Conservation (phyloP, 306 rosid species). For the Quercus mongolica region DNA sequence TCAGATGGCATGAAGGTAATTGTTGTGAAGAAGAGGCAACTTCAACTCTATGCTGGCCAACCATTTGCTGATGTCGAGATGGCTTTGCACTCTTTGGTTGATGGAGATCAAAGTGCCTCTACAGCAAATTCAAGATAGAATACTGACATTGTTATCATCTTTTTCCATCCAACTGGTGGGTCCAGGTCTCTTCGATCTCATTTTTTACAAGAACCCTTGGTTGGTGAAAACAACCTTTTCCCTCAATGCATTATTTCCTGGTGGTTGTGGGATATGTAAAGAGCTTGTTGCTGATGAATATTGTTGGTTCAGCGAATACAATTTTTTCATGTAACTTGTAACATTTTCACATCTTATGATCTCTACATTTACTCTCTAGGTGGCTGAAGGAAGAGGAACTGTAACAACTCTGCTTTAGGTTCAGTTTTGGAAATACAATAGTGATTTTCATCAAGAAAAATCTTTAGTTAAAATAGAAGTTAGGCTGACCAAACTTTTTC, state of each 20-base stretch:
- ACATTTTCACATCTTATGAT: neutral
- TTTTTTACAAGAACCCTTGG: neutral
- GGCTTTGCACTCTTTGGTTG: slow-evolving; percentile 56
- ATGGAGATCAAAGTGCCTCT: slow-evolving; percentile 32
- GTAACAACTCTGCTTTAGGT: too few relatives aligned
- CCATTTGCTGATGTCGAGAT: slow-evolving; percentile 77
- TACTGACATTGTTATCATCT: neutral
- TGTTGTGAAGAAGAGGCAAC: slow-evolving; percentile 75
- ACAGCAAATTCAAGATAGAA: neutral
- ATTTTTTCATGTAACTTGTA: too few relatives aligned
- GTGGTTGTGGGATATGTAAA: slow-evolving; percentile 1
- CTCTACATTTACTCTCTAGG: neutral
- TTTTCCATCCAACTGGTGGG: neutral
- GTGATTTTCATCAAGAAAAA: too few relatives aligned
- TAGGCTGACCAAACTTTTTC: too few relatives aligned
- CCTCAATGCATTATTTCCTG: neutral
- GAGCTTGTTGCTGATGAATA: neutral
- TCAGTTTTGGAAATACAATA: too few relatives aligned
- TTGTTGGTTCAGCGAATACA: neutral
- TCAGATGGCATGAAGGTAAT: slow-evolving; percentile 46
- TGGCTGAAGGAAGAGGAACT: neutral
- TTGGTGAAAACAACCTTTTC: neutral
- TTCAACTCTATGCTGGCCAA: slow-evolving; percentile 84
- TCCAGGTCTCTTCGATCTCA: neutral
- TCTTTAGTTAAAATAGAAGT: too few relatives aligned